Base-by-base conservation (phyloP, 78 protist genomes). In the Creolimax fragrantissima region DNA sequence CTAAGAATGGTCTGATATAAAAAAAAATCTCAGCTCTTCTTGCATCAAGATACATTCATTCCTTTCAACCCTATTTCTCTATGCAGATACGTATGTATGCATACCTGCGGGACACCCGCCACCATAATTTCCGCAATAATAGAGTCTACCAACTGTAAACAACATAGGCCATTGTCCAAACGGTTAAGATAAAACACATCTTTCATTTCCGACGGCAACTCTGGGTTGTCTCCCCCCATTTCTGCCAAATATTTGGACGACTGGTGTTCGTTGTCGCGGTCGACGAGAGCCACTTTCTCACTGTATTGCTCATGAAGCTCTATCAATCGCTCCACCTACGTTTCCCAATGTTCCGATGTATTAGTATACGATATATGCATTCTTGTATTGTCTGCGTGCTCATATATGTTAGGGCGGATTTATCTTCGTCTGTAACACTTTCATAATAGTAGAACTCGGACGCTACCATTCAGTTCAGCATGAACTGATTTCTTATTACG, bases 61-160 rank as follows among this genome's bases (percentile, higher is more conserved):
- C n/a, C n/a, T n/a, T n/a, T n/a, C n/a, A n/a, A n/a, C n/a, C n/a
- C n/a, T n/a, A n/a, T n/a, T n/a, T n/a, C n/a, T n/a, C n/a, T n/a
- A n/a, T n/a, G n/a, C n/a, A n/a, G n/a, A n/a, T n/a, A n/a, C n/a
- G n/a, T n/a, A n/a, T n/a, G n/a, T 3, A 17, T 35, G 24, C 91
- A 39, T n/a, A 89, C 91, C 91, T 42, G 67, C 3, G 4, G 35
- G 3, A 89, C 35, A 3, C 91, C 91, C 39, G 83, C 5, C 36
- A 36, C 81, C 36, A 42, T 5, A 3, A 42, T n/a, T n/a, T n/a
- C 7, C 4, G 81, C 83, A 7, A 89, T 42, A 45, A 42, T 44
- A 4, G 5, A 45, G 91, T 89, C 92, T 4, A 66, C 85, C 43
- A 89, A 37, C 85, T 89, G 92, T 4, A 89, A 45, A 3, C 85